phyloP scores from a whole-genome alignment of 306 rosid species.

The Trifolium subterraneum region DNA sequence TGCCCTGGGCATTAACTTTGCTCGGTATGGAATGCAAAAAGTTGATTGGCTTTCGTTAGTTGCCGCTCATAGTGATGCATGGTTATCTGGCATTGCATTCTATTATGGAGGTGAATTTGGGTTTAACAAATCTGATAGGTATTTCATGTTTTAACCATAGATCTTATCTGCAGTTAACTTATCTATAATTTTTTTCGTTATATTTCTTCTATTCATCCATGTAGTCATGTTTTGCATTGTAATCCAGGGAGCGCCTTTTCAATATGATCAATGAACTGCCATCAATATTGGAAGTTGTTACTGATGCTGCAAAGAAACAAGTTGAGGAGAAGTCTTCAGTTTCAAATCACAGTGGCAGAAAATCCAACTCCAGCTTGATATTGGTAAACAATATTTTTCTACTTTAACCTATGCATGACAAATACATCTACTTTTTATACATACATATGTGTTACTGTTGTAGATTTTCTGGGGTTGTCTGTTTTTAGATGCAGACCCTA shows the following conservation, averaged over 20 bases:
- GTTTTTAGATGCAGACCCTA: slow-evolving; percentile 16
- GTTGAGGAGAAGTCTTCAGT: slow-evolving; percentile 78
- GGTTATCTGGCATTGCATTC: slow-evolving; percentile 88
- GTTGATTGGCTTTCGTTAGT: slow-evolving; percentile 88
- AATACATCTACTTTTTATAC: slow-evolving; percentile 29
- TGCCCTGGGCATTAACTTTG: slow-evolving; percentile 90
- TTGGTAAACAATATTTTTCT: slow-evolving; percentile 48
- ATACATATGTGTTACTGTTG: background rate
- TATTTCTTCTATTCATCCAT: slow-evolving; percentile 17
- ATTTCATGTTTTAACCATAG: slow-evolving; percentile 16
- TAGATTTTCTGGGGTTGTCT: slow-evolving; percentile 22
- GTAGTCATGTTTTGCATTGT: slow-evolving; percentile 7
- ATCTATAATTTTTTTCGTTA: slow-evolving; percentile 19
- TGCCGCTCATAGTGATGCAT: slow-evolving; percentile 91
- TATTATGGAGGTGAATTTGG: slow-evolving; percentile 89
- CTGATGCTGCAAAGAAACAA: slow-evolving; percentile 81
- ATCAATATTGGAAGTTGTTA: slow-evolving; percentile 75
- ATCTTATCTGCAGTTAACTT: slow-evolving; percentile 28
- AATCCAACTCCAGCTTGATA: slow-evolving; percentile 73
- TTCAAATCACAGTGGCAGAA: slow-evolving; percentile 75
- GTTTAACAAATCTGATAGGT: slow-evolving; percentile 86
- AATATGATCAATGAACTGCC: slow-evolving; percentile 87
- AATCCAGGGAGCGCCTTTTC: slow-evolving; percentile 79
- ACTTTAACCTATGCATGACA: background rate
- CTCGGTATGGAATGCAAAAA: slow-evolving; percentile 91